Base-by-base conservation (phyloP, 2,329 filamentous ascomycete species). In the Paraphaeosphaeria sporulosa region DNA sequence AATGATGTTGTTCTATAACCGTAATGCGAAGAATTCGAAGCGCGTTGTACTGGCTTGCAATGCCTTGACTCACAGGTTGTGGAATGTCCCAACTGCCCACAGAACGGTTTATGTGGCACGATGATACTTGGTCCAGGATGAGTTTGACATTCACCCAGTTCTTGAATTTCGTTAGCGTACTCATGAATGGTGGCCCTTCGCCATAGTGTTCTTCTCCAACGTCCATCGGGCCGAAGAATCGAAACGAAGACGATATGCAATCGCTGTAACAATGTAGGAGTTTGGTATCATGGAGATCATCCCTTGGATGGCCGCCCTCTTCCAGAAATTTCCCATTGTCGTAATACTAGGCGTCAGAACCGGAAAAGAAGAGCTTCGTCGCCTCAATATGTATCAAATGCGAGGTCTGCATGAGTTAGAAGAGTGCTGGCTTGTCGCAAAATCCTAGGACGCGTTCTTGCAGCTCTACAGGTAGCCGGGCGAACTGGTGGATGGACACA, bases 361-460 rank as follows among this genome's bases (percentile, higher is more conserved):
- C 8, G 32, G 57, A 47, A 27, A 38, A 61, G 25, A 59, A 61
- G 30, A 64, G 54, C 32, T 64, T 57, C 3, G 23, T 50, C 17
- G 46, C 54, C 38, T 59, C 57, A 38, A n/a, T 15, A 30, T 57
- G 53, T 32, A 53, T 59, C 12, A 30, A 34, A 25, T 32, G 34
- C n/a, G 57, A 60, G 27, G 47, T 57, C 15, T 50, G 50, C 50
- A 64, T 60, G 23, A 58, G 53, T 48, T 42, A 54, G 40, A 57
- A 60, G 34, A 64, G 46, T 7, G 56, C 59, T 36, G 55, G 40
- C 8, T 30, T n/a, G 25, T 48, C 51, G 38, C 60, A 62, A 19
- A 48, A 57, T 17, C n/a, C 8, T 15, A 62, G 15, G 15, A 62
- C 42, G 1, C 32, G 44, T 19, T 56, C 52, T 48, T 59, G 56